Conservation (phyloP, 192 early-diverging fungal species). For the Backusella australiensis region DNA sequence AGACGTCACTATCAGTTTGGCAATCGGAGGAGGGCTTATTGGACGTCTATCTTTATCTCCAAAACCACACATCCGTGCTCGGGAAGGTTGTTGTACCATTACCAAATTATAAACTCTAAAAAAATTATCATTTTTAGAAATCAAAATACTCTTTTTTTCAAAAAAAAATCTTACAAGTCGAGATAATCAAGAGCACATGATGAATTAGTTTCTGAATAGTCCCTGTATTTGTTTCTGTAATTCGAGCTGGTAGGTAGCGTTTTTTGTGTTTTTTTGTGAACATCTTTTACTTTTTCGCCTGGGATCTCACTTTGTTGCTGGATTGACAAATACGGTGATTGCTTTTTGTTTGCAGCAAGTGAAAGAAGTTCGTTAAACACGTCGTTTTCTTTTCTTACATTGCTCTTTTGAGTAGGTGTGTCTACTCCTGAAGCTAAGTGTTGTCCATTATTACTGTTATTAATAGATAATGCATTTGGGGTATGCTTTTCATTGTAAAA, state of each 20-base stretch:
- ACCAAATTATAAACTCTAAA: slow-evolving; percentile 48
- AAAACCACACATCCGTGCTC: slow-evolving; percentile 79
- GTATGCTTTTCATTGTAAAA: neutral
- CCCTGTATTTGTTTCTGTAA: neutral
- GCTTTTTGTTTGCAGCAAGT: neutral
- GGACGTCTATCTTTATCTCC: slow-evolving; percentile 75
- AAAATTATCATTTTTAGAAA: neutral
- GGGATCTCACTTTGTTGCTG: neutral
- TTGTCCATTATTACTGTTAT: neutral
- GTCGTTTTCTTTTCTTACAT: neutral
- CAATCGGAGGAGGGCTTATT: slow-evolving; percentile 67
- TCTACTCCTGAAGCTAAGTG: neutral
- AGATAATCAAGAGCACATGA: neutral
- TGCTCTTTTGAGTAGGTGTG: neutral
- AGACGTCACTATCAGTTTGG: slow-evolving; percentile 55
- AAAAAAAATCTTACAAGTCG: neutral
- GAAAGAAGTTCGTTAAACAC: slow-evolving; percentile 11
- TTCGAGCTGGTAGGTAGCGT: neutral
- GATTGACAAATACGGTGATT: neutral
- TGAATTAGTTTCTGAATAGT: neutral
- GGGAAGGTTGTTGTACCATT: slow-evolving; percentile 68
- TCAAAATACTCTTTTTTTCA: neutral
- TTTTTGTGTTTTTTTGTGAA: neutral
- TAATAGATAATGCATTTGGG: neutral
- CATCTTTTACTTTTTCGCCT: neutral